Percentiles rank a stretch among this genome's conserved stretches.
Evolutionary conservation across 2,329 filamentous ascomycete species (phyloP).

Genomic region (Venturia effusa): DNA sequence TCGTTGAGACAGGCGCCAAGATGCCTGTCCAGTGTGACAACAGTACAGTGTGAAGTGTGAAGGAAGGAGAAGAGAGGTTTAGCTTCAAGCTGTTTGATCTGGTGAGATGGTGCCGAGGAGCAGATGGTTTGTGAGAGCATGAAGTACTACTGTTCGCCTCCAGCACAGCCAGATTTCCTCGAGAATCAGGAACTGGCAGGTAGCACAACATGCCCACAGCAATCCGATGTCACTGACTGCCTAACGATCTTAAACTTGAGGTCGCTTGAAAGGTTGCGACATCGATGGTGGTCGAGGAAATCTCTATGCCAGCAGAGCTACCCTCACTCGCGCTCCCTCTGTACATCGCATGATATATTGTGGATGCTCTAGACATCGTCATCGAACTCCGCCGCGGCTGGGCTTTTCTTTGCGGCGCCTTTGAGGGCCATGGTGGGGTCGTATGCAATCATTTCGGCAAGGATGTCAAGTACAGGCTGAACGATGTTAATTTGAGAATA

Average conservation of each 20-base stretch:
- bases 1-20: not conserved
- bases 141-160: not conserved
- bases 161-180: not conserved
- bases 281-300: not conserved
- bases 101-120: not conserved
- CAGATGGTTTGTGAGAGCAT: not conserved
- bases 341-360: not conserved
- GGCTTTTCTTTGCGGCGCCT: not conserved
- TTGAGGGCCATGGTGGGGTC: slow-evolving; percentile 42
- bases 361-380: slow-evolving; percentile 6
- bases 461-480: slow-evolving; percentile 82
- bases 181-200: not conserved
- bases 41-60: not conserved
- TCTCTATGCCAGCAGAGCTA: not conserved
- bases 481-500: slow-evolving; percentile 12
- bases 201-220: not conserved
- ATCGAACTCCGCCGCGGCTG: slow-evolving; percentile 1
- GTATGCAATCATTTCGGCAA: slow-evolving; percentile 95
- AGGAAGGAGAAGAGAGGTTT: not conserved
- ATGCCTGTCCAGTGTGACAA: not conserved
- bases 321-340: not conserved
- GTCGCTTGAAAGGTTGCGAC: not conserved
- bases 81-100: not conserved
- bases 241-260: not conserved
- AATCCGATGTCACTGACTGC: not conserved